These are phyloP conservation scores for Bisporella sp. DNA, from an alignment of 2,329 filamentous ascomycete species.

Conservation along the genomic window DNA sequence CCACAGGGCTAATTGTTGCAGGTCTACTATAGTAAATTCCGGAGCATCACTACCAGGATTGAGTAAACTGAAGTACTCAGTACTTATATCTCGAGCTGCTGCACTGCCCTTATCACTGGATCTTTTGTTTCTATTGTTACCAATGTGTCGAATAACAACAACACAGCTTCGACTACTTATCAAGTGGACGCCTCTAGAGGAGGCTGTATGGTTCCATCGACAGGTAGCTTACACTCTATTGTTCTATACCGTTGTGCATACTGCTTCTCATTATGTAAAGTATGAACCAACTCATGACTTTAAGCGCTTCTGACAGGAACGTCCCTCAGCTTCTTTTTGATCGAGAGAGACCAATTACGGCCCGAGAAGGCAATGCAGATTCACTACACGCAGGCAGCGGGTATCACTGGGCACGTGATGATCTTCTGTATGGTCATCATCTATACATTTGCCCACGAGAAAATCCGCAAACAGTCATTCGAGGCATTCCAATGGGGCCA, in stretches of 20 bases:
- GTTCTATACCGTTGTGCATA: not conserved
- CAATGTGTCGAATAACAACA: not conserved
- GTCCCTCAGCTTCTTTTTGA: not conserved
- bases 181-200: not conserved
- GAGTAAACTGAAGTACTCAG: not conserved
- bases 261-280: not conserved
- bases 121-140: not conserved
- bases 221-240: not conserved
- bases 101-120: not conserved
- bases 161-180: not conserved
- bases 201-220: not conserved
- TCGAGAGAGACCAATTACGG: not conserved
- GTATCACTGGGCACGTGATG: not conserved
- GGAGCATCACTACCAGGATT: not conserved
- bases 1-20: too few species aligned
- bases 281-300: not conserved
- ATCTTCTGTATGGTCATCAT: not conserved
- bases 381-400: not conserved
- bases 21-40: not conserved
- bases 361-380: not conserved
- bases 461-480: not conserved
- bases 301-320: not conserved
- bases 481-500: not conserved
- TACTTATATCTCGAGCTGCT: not conserved
- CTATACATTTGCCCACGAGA: not conserved